Conservation (phyloP, 2,329 filamentous ascomycete species). For the Elsinoe australis region DNA sequence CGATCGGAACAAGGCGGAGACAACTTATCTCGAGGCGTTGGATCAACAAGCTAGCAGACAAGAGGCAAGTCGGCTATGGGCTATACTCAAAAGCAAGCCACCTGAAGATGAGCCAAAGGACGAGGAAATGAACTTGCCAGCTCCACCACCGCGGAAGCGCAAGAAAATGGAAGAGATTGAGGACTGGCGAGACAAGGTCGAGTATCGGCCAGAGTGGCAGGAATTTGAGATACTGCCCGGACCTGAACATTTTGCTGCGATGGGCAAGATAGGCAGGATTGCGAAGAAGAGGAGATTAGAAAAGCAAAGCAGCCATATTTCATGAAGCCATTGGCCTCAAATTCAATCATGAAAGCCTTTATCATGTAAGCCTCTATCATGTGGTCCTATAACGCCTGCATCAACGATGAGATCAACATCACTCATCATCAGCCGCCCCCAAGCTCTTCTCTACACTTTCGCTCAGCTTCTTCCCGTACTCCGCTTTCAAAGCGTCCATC, state of each 20-base stretch:
- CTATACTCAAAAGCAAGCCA: constrained; percentile 29
- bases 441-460: too few relatives aligned
- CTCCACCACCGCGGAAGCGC: constrained; percentile 27
- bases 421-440: too few relatives aligned
- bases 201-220: constrained; percentile 47
- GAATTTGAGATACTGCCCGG: constrained; percentile 9
- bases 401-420: too few relatives aligned
- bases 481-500: constrained; percentile 6
- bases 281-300: constrained; percentile 17
- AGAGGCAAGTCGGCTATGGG: constrained; percentile 43
- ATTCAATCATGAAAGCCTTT: too few relatives aligned
- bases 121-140: constrained; percentile 20
- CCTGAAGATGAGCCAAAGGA: constrained; percentile 17
- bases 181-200: constrained; percentile 43
- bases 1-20: constrained; percentile 28
- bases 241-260: not conserved
- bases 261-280: not conserved
- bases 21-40: constrained; percentile 40
- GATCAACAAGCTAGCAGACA: constrained; percentile 39
- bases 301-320: constrained; percentile 4
- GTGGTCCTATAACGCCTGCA: not conserved
- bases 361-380: not conserved
- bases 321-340: too few relatives aligned
- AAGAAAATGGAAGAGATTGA: constrained; percentile 26
- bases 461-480: not conserved